Base-by-base conservation (phyloP, 495 filamentous ascomycete species). In the Tirmania nivea region DNA sequence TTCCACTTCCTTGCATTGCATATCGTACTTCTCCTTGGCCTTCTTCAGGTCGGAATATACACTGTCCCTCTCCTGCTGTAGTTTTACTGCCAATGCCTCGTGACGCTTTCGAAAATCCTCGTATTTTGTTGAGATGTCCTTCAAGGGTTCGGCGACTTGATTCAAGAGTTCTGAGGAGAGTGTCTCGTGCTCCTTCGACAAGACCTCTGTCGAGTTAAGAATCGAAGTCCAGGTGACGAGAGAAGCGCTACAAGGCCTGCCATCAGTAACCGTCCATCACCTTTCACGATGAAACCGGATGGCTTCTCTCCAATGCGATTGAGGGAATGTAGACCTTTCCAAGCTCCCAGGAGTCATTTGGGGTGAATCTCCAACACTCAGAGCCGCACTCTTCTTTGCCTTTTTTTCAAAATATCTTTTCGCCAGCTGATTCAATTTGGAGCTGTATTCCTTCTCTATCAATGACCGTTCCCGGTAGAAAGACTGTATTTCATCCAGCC, bases 381-480 rank as follows among this genome's bases (percentile, higher is more conserved):
- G 62, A 58, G 72, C 81, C 59, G 84, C 83, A 34, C 83, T 80
- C 70, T 92, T 94, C 70, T 80, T 88, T 12, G 81, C 77, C 69
- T 94, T 96, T 71, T 90, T 93, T 65, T 99, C 92, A 60, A 84
- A 86, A 69, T 94, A 95, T 65, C 86, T 94, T 73, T 87, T 90
- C 53, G 87, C 87, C 51, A 99, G 70, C 2, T 77, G 79, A 55
- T 76, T 83, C 37, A 99, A 76, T 69, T 86, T 95, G 48, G 78
- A 70, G 56, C 84, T 81, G 67, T 99, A 95, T 65, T 96, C 92
- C 68, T 94, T 95, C 68, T 99, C 90, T 64, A 96, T 94, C 16
- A 65, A 78, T 58, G 85, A 86, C 52, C 92, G 77, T 67, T 99
- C 90, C 35, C 90, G 81, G 71, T 95, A 99, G 70, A 95, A 99